Evolutionary conservation across 768 basidiomycete genomes (phyloP).

Genomic region (Suillus fuscotomentosus): DNA sequence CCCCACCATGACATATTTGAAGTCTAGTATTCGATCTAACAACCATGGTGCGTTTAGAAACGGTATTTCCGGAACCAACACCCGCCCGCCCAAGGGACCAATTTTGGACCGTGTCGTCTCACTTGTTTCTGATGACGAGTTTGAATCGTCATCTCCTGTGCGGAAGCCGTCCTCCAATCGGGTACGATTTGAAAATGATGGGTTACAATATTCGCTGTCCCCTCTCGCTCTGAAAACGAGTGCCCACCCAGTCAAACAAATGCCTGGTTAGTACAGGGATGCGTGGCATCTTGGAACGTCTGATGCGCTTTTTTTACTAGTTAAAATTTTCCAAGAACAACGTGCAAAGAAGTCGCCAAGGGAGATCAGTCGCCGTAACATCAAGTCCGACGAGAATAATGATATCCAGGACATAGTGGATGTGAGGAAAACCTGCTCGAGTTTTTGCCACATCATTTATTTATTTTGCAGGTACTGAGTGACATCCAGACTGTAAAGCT

Average conservation of each 20-base stretch:
- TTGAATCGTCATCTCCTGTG: not conserved
- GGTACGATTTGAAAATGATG: not conserved
- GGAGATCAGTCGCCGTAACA: not conserved
- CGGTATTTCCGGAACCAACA: not conserved
- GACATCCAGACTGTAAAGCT: constrained; percentile 46
- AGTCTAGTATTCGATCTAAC: not conserved
- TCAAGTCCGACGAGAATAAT: constrained; percentile 7
- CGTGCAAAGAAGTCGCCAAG: not conserved
- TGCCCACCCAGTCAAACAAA: not conserved
- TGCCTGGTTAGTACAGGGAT: not conserved
- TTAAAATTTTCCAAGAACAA: not conserved
- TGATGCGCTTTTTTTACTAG: not conserved
- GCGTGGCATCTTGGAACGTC: not conserved
- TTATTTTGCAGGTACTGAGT: constrained; percentile 40
- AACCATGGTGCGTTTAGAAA: not conserved
- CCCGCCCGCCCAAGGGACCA: not conserved
- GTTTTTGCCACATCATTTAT: not conserved
- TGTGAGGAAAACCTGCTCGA: constrained; percentile 27
- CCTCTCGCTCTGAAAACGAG: not conserved
- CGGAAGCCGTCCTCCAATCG: not conserved
- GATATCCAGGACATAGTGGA: constrained; percentile 39
- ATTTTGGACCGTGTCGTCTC: not conserved
- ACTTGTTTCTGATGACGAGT: not conserved
- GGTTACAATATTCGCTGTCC: not conserved
- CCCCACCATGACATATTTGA: not conserved